Evolutionary conservation across 495 filamentous ascomycete genomes (phyloP).

Genomic region (Lasiosphaeria hispida): DNA sequence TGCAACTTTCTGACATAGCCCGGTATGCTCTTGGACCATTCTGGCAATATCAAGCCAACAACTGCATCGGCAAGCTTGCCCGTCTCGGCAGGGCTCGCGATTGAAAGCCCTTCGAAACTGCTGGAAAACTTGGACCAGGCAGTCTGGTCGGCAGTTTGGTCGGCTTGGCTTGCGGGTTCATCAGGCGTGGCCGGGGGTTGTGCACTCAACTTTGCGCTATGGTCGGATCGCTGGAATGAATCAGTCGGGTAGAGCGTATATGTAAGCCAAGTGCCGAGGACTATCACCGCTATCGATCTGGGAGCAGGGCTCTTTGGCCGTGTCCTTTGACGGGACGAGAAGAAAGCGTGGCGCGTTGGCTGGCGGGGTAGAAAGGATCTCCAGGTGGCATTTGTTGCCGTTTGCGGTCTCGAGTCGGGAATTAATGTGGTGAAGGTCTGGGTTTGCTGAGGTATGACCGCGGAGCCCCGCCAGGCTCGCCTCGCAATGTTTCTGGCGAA

Average conservation of each 20-base stretch:
- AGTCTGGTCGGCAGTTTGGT: constrained; percentile 26
- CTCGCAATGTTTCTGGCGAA: not conserved
- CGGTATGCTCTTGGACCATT: constrained; percentile 77
- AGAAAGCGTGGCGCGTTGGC: not conserved
- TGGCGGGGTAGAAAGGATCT: too few species aligned
- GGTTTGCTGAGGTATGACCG: too few species aligned
- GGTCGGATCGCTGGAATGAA: constrained; percentile 27
- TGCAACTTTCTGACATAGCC: constrained; percentile 80
- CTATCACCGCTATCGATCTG: constrained; percentile 25
- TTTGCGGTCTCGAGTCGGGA: too few species aligned
- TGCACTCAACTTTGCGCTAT: constrained; percentile 1
- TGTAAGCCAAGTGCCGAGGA: constrained; percentile 39
- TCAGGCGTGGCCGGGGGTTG: not conserved
- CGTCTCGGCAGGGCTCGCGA: constrained; percentile 54
- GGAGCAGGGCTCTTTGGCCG: constrained; percentile 13
- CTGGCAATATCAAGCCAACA: constrained; percentile 68
- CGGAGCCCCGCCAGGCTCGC: not conserved
- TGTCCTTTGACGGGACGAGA: constrained; percentile 11
- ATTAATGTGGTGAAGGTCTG: too few species aligned
- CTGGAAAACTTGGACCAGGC: constrained; percentile 60
- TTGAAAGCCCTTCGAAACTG: constrained; percentile 58
- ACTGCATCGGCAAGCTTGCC: constrained; percentile 61
- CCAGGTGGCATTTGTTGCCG: too few species aligned
- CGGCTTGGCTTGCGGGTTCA: not conserved
- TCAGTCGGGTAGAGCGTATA: constrained; percentile 44